Evolutionary conservation across 257 asterid genomes (phyloP).

Genomic region (Primulina huaijiensis): DNA sequence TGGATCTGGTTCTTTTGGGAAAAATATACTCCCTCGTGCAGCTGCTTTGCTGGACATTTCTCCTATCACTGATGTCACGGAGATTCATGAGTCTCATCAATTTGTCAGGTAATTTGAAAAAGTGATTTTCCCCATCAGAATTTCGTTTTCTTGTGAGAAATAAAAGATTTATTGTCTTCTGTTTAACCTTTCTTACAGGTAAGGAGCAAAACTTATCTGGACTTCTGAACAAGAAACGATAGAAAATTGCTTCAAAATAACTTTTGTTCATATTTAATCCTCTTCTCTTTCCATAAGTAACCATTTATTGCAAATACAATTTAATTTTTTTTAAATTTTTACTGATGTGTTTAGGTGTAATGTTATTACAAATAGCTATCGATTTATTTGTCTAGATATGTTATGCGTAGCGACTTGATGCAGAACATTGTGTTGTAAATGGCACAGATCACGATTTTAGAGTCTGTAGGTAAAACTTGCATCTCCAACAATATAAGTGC

Average conservation of each 20-base stretch:
- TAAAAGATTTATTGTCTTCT: slow-evolving; percentile 11
- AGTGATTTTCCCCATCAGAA: slow-evolving; percentile 15
- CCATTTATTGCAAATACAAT: slow-evolving; percentile 9
- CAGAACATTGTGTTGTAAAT: slow-evolving; percentile 1
- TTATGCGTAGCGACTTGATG: background rate
- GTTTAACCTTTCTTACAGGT: slow-evolving; percentile 57
- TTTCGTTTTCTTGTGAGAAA: slow-evolving; percentile 21
- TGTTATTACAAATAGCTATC: background rate
- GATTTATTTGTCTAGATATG: background rate
- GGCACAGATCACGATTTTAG: background rate
- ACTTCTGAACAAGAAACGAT: background rate
- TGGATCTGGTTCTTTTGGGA: slow-evolving; percentile 88
- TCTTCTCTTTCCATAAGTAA: background rate
- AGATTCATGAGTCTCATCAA: slow-evolving; percentile 57
- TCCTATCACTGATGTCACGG: slow-evolving; percentile 83
- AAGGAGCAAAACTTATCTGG: slow-evolving; percentile 17
- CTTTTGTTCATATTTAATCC: slow-evolving; percentile 4
- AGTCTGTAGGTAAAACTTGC: slow-evolving; percentile 11
- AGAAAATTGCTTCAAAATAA: background rate
- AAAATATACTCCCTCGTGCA: slow-evolving; percentile 90
- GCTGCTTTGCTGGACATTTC: slow-evolving; percentile 94
- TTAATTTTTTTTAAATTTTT: slow-evolving; percentile 1
- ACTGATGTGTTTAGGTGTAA: background rate
- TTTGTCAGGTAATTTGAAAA: slow-evolving; percentile 64
- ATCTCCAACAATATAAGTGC: background rate